Evolutionary conservation across 306 rosid species (phyloP).

Genomic region (Vachellia pachyceras): DNA sequence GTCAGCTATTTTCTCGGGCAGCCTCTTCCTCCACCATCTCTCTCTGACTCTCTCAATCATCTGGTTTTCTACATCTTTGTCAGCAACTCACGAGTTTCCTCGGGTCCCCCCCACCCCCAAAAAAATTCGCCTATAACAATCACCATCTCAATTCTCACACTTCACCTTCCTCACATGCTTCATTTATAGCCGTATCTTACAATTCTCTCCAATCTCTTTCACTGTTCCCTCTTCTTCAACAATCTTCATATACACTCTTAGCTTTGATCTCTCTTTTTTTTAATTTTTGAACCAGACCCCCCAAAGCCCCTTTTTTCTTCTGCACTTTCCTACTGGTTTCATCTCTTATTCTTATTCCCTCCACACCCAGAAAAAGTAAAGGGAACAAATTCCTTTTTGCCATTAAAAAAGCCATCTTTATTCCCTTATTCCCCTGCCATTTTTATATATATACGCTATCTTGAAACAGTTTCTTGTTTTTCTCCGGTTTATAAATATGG

Average conservation of each 20-base stretch:
- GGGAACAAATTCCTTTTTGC: neutral
- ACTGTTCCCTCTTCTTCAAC: constrained; percentile 28
- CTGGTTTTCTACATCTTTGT: constrained; percentile 36
- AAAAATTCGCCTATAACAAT: constrained; percentile 25
- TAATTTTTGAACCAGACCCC: neutral
- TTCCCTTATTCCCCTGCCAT: constrained; percentile 42
- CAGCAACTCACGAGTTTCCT: constrained; percentile 50
- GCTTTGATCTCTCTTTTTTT: neutral
- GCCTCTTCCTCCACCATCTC: neutral
- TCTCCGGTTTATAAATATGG: constrained; percentile 49
- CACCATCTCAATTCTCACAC: neutral
- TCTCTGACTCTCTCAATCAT: too few relatives aligned
- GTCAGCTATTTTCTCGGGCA: constrained; percentile 44
- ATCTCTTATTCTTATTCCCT: constrained; percentile 35
- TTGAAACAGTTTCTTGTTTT: neutral
- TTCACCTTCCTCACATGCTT: constrained; percentile 11
- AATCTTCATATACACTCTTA: neutral
- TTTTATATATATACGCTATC: constrained; percentile 4
- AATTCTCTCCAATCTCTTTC: constrained; percentile 19
- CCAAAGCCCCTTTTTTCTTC: constrained; percentile 16
- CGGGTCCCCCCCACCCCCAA: constrained; percentile 34
- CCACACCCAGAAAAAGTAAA: constrained; percentile 5
- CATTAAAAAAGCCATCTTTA: constrained; percentile 27
- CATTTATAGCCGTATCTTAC: constrained; percentile 16
- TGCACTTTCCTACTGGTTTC: constrained; percentile 54